Base-by-base conservation (phyloP, 208 protist genomes). In the Crithidia fasciculata region DNA sequence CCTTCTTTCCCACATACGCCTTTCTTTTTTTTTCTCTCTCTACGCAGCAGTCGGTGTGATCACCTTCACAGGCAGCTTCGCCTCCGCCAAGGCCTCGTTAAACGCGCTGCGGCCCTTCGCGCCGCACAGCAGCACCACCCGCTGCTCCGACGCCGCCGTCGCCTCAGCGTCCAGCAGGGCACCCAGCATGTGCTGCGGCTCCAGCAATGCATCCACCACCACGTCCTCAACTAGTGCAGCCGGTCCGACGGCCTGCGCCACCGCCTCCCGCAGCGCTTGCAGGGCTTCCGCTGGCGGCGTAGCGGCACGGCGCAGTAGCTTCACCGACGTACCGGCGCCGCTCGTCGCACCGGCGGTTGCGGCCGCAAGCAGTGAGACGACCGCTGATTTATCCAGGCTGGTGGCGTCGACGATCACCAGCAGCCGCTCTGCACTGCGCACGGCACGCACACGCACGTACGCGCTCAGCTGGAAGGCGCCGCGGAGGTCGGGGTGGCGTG, bases 381-480 rank as follows among this genome's bases (percentile, higher is more conserved):
- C 15, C 19, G 15, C 28, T 6, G 15, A 0, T 9, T 2, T 6
- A 28, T 59, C 58, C 6, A 91, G 41, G 13, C 78, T 80, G 12
- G 81, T 86, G 43, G 60, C 69, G 64, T 92, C 87, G 50, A 92
- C 78, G 7, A 82, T 67, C 8, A 85, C 66, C 10, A 76, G 64
- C 36, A 58, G 63, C 16, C 58, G 66, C 18, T 16, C 43, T 2
- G 52, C n/a, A 3, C 49, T 19, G 8, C 72, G 60, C 7, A 64
- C 37, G 2, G 85, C 61, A 9, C 86, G 84, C 28, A 93, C 74
- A 43, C 56, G 71, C 40, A 88, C 82, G 58, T 79, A 74, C 5
- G 75, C 80, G 43, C 77, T 57, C 28, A 91, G 69, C 5, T 81
- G 70, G 68, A 93, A 89, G 53, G n/a, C 19, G 2, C 53, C 56